Percentiles rank a stretch among this genome's conserved stretches.
phyloP scores from a whole-genome alignment of 2,329 filamentous ascomycete species.

The Tolypocladium tundrense region DNA sequence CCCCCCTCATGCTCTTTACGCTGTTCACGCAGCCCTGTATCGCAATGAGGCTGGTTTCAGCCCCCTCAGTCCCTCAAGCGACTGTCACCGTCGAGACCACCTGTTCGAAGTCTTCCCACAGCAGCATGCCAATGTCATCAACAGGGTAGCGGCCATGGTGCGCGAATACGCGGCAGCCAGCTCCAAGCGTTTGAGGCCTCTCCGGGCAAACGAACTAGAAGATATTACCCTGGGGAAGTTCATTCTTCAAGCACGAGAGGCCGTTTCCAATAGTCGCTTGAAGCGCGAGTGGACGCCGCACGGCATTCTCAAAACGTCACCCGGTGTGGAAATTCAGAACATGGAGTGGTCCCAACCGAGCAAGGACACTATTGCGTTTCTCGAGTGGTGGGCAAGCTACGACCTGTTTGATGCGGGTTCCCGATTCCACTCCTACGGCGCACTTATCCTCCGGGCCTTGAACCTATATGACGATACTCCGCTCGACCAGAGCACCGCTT shows the following conservation, averaged over 20 bases:
- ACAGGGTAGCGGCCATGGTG: slow-evolving; percentile 20
- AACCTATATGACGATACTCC: slow-evolving; percentile 44
- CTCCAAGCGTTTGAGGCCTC: slow-evolving; percentile 7
- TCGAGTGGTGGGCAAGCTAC: slow-evolving; percentile 58
- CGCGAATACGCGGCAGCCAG: slow-evolving; percentile 18
- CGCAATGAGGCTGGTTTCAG: slow-evolving; percentile 51
- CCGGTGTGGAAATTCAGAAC: slow-evolving; percentile 11
- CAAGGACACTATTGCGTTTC: slow-evolving; percentile 50
- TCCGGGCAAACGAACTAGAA: slow-evolving; percentile 8
- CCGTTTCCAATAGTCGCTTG: slow-evolving; percentile 42
- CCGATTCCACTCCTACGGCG: slow-evolving; percentile 49
- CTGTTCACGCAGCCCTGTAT: slow-evolving; percentile 56
- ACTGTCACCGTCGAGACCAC: slow-evolving; percentile 36
- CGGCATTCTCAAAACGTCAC: slow-evolving; percentile 30
- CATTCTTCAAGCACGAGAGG: slow-evolving; percentile 33
- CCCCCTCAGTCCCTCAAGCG: slow-evolving; percentile 36
- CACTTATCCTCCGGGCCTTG: slow-evolving; percentile 51
- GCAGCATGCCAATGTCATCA: slow-evolving; percentile 16
- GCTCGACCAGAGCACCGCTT: slow-evolving; percentile 34
- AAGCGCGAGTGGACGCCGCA: slow-evolving; percentile 37
- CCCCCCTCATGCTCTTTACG: slow-evolving; percentile 47
- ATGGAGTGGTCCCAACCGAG: slow-evolving; percentile 18
- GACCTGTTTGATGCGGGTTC: slow-evolving; percentile 41
- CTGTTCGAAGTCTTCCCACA: slow-evolving; percentile 47
- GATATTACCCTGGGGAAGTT: slow-evolving; percentile 30